A percentile compares a stretch with the other conserved stretches of the same genome.
phyloP scores from a whole-genome alignment of 139 green algal genomes.

The Choricystis sp. region DNA sequence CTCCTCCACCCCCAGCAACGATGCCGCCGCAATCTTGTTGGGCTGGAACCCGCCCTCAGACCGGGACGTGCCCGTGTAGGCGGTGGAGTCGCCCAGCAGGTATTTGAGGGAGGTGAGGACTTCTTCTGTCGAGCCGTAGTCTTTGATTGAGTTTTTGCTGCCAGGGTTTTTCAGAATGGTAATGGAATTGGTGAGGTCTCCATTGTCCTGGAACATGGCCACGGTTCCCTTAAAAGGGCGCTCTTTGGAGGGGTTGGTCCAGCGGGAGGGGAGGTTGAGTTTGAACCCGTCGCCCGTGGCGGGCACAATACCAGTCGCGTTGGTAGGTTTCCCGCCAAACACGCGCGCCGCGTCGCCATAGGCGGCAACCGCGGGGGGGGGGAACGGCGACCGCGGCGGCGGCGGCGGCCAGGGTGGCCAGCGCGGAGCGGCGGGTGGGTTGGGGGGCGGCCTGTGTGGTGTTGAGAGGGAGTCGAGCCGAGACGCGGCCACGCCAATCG shows the following conservation, averaged over 20 bases:
- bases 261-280: conserved; percentile 83
- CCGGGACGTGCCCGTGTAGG: conserved; percentile 30
- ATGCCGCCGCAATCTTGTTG: conserved; percentile 62
- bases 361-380: conserved; percentile 51
- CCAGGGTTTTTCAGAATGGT: conserved; percentile 37
- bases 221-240: conserved; percentile 51
- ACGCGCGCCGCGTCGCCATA: conserved; percentile 83
- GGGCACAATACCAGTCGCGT: conserved; percentile 68
- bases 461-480: too few relatives aligned
- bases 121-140: conserved; percentile 65
- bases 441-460: not conserved
- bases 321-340: conserved; percentile 60
- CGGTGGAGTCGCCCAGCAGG: conserved; percentile 60
- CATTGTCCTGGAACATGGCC: conserved; percentile 91
- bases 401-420: conserved; percentile 25
- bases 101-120: conserved; percentile 66
- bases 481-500: too few relatives aligned
- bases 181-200: conserved; percentile 78
- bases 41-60: conserved; percentile 89
- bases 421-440: not conserved
- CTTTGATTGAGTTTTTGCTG: conserved; percentile 64
- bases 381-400: conserved; percentile 4
- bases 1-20: conserved; percentile 59
- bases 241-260: conserved; percentile 92
- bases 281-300: conserved; percentile 86